Percentiles rank a stretch among this genome's conserved stretches.
phyloP scores from a whole-genome alignment of 2,329 filamentous ascomycete genomes.

The Dendryphion nanum region DNA sequence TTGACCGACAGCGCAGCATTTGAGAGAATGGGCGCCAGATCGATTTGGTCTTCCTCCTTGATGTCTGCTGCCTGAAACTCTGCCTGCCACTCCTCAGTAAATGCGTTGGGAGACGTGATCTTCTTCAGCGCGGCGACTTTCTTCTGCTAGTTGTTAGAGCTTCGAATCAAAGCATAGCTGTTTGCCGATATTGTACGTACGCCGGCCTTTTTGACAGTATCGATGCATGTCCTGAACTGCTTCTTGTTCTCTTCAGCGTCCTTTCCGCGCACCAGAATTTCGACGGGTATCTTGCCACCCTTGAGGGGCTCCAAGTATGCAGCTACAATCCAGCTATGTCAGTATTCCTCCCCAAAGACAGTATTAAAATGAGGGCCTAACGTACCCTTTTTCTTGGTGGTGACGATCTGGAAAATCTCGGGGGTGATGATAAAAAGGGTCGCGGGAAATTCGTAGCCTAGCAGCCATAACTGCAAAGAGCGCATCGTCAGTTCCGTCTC shows the following conservation, averaged over 20 bases:
- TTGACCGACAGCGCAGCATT: slow-evolving; percentile 84
- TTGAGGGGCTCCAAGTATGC: slow-evolving; percentile 92
- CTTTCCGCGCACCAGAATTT: slow-evolving; percentile 89
- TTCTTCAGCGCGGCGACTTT: slow-evolving; percentile 87
- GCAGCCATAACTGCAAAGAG: slow-evolving; percentile 79
- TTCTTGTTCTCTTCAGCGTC: slow-evolving; percentile 89
- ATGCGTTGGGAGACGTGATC: slow-evolving; percentile 80
- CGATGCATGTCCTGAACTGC: slow-evolving; percentile 78
- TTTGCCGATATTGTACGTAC: slow-evolving; percentile 54
- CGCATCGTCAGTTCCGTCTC: too few relatives aligned
- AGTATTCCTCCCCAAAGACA: neutral
- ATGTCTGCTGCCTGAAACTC: slow-evolving; percentile 67
- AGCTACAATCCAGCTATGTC: slow-evolving; percentile 53
- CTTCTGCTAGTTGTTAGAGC: slow-evolving; percentile 55
- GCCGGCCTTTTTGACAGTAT: slow-evolving; percentile 83
- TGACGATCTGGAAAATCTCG: slow-evolving; percentile 87
- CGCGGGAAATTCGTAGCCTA: slow-evolving; percentile 97
- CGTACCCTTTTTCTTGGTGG: slow-evolving; percentile 93
- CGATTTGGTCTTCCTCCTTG: slow-evolving; percentile 85
- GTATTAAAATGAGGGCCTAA: too few relatives aligned
- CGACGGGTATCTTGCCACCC: slow-evolving; percentile 86
- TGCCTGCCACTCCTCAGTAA: slow-evolving; percentile 95
- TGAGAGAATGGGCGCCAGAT: slow-evolving; percentile 80
- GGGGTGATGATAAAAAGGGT: slow-evolving; percentile 90
- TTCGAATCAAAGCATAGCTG: slow-evolving; percentile 5